These are phyloP conservation scores for Elsinoe ampelina DNA, from an alignment of 2,329 filamentous ascomycete species.

Conservation along the genomic window DNA sequence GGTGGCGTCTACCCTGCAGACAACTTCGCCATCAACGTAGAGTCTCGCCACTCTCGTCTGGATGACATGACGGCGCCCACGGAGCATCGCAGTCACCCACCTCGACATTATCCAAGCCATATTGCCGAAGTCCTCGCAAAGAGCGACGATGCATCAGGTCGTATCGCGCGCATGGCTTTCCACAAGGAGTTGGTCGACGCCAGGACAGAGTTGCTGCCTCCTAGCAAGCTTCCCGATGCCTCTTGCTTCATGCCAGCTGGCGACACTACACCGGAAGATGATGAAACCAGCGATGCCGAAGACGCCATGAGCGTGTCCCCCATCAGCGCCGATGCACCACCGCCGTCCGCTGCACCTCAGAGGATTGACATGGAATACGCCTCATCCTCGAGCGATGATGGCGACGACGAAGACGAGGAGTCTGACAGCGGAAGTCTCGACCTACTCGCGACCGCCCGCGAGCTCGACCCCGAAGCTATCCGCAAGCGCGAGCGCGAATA, in stretches of 20 bases:
- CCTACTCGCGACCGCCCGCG: slow-evolving; percentile 36
- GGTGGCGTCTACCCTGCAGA: slow-evolving; percentile 52
- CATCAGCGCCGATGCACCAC: slow-evolving; percentile 18
- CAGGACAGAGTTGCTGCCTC: slow-evolving; percentile 53
- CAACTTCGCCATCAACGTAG: slow-evolving; percentile 46
- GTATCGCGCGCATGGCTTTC: slow-evolving; percentile 38
- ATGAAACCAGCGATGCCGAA: slow-evolving; percentile 27
- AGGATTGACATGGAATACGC: slow-evolving; percentile 23
- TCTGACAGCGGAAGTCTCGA: slow-evolving; percentile 33
- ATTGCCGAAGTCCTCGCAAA: slow-evolving; percentile 29
- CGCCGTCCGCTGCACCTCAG: slow-evolving; percentile 26
- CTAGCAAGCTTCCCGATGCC: slow-evolving; percentile 36
- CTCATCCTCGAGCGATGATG: slow-evolving; percentile 21
- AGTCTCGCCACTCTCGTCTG: slow-evolving; percentile 22
- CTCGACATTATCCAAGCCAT: slow-evolving; percentile 21
- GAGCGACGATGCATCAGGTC: slow-evolving; percentile 4
- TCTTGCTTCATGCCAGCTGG: slow-evolving; percentile 34
- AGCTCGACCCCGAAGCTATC: slow-evolving; percentile 34
- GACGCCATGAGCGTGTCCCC: slow-evolving; percentile 20
- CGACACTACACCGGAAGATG: slow-evolving; percentile 28
- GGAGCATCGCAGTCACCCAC: background rate
- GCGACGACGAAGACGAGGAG: slow-evolving; percentile 25
- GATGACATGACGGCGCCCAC: slow-evolving; percentile 15
- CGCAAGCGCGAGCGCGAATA: slow-evolving; percentile 37
- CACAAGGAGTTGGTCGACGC: slow-evolving; percentile 56